Evolutionary conservation across 1,284 basidiomycete genomes (phyloP), one percentile per base, ranked within the genome.

Genomic region (Vanrija humicola): DNA sequence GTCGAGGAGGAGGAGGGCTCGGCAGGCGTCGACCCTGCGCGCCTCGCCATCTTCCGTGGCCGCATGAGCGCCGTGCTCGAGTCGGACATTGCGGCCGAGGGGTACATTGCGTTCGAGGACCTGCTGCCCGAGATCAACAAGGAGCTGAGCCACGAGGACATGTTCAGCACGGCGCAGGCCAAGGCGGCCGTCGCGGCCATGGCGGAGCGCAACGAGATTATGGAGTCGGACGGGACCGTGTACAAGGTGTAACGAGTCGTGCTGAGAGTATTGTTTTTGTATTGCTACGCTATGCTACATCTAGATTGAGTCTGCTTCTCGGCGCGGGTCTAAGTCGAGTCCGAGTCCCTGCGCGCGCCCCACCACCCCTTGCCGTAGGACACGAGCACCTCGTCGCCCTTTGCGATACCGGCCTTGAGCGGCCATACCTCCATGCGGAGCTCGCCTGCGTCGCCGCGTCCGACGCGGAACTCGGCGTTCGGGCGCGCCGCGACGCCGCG

Each of bases 291-390:
- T 28, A 34, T 34, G 34, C 34, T 34, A 34, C 34, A 34, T 34
- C 9, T 34, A 34, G 34, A 34, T 34, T 28, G 28, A 28, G 28
- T 28, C 28, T 23, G 21, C 21, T 2, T 23, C 21, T 23, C 21
- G 21, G 21, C 8, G 28, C 28, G 10, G 3, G 10, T 7, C 8
- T 12, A 12, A 2, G 28, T 4, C 3, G 28, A 29, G 28, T 8
- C 28, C 28, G 7, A 34, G 10, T 15, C 10, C 9, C 9, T 5
- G 1, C 34, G 9, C 46, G 80, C 81, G 23, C 74, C 77, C 91
- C 91, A 94, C 84, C 88, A 95, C n/a, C 83, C 81, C 68, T 93
- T 93, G n/a, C 92, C 92, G 69, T 96, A 96, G 21, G 86, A 90
- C 34, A 95, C 87, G 29, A 93, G 72, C 43, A 97, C 82, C 75